phyloP scores from a whole-genome alignment of 2,329 filamentous ascomycete genomes.

The Venturiaceae sp. region DNA sequence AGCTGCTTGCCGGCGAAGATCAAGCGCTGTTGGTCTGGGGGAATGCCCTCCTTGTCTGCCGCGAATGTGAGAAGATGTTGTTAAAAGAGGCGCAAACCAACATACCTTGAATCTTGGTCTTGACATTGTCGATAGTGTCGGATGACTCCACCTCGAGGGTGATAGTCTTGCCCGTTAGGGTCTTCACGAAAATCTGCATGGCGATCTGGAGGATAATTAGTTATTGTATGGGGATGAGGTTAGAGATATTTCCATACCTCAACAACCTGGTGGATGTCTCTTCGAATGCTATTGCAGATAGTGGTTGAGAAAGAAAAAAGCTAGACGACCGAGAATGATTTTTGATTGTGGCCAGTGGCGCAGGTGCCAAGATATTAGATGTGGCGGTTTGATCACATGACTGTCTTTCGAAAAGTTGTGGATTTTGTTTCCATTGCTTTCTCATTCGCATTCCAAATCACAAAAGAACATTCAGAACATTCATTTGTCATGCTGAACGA shows the following conservation, averaged over 20 bases:
- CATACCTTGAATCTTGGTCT: conserved; percentile 78
- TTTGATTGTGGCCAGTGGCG: too few species aligned
- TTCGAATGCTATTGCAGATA: conserved; percentile 4
- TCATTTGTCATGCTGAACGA: background rate
- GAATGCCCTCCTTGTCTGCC: conserved; percentile 66
- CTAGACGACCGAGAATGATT: background rate
- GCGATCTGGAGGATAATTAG: conserved; percentile 9
- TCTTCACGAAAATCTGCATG: conserved; percentile 57
- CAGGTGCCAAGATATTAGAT: too few species aligned
- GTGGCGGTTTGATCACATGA: too few species aligned
- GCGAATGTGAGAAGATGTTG: background rate
- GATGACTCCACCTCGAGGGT: conserved; percentile 59
- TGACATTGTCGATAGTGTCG: conserved; percentile 93
- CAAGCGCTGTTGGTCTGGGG: conserved; percentile 86
- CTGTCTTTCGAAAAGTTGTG: too few species aligned
- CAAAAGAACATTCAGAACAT: too few species aligned
- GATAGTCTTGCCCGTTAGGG: conserved; percentile 54
- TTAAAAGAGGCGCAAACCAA: background rate
- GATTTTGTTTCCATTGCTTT: too few species aligned
- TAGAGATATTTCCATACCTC: background rate
- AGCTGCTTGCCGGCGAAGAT: conserved; percentile 93
- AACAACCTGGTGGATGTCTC: conserved; percentile 6
- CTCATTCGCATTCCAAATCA: too few species aligned
- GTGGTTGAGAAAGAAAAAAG: background rate
- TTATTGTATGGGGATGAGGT: background rate